Evolutionary conservation across 441 rosid species (phyloP).

Genomic region (Biscutella laevigata): DNA sequence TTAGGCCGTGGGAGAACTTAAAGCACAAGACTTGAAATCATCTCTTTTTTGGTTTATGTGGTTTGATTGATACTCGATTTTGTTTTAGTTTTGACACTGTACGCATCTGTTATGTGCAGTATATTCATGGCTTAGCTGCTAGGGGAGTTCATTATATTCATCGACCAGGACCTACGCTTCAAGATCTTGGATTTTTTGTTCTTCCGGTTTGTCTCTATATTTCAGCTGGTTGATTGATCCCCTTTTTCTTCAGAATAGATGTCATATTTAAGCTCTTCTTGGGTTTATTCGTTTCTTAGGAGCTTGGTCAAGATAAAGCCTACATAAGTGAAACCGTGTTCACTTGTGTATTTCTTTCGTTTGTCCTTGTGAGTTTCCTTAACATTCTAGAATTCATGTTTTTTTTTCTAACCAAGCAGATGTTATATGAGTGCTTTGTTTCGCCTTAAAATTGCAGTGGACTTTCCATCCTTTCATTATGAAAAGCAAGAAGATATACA

Average conservation of each 20-base stretch:
- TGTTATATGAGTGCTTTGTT: conserved; percentile 1
- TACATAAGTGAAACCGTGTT: conserved; percentile 30
- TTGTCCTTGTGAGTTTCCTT: conserved; percentile 25
- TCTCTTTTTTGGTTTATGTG: background rate
- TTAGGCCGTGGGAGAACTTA: conserved; percentile 18
- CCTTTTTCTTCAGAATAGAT: background rate
- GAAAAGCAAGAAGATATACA: conserved; percentile 89
- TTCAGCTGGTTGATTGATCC: background rate
- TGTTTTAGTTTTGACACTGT: conserved; percentile 2
- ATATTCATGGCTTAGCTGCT: conserved; percentile 84
- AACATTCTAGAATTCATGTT: background rate
- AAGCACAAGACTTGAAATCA: conserved; percentile 6
- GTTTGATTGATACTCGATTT: background rate
- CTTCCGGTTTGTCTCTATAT: conserved; percentile 55
- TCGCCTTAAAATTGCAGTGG: conserved; percentile 56
- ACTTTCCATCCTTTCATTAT: conserved; percentile 92
- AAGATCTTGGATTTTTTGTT: conserved; percentile 62
- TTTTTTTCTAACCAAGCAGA: background rate
- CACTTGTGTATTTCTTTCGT: conserved; percentile 27
- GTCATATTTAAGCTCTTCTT: background rate
- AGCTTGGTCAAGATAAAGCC: conserved; percentile 31
- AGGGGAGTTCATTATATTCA: conserved; percentile 86
- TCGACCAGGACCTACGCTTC: conserved; percentile 71
- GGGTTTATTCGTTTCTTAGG: background rate
- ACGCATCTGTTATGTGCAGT: conserved; percentile 36